phyloP scores from a whole-genome alignment of 2,329 filamentous ascomycete species.

The Monilinia laxa region DNA sequence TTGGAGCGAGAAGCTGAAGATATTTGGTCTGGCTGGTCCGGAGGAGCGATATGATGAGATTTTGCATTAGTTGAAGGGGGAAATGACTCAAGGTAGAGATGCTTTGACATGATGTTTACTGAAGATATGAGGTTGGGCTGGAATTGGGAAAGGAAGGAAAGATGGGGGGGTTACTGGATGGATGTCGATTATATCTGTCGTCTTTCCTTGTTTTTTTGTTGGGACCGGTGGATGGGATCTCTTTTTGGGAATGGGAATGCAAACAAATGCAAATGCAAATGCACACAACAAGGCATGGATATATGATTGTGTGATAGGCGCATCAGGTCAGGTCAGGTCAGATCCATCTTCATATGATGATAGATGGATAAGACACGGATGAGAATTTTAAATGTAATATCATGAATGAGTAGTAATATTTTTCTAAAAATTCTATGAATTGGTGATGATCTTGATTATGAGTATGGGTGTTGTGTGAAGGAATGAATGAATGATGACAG shows the following conservation, averaged over 20 bases:
- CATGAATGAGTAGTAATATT: constrained; percentile 28
- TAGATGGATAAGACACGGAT: neutral
- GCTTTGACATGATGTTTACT: constrained; percentile 22
- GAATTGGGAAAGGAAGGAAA: constrained; percentile 6
- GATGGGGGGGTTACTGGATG: constrained; percentile 1
- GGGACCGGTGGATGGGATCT: constrained; percentile 8
- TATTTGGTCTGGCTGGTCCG: constrained; percentile 24
- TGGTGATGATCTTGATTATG: neutral
- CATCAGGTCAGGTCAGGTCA: neutral
- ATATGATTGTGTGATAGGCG: constrained; percentile 22
- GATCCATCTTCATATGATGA: constrained; percentile 4
- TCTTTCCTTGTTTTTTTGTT: constrained; percentile 1
- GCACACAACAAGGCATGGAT: constrained; percentile 23
- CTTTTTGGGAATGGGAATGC: constrained; percentile 15
- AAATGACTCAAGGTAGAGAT: constrained; percentile 17
- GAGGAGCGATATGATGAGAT: constrained; percentile 14
- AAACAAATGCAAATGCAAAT: constrained; percentile 13
- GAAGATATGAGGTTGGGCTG: constrained; percentile 23
- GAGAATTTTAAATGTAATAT: constrained; percentile 32
- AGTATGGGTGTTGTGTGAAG: neutral
- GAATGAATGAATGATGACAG: no score
- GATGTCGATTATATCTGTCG: neutral
- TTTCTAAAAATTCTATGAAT: neutral
- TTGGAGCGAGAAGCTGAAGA: constrained; percentile 9
- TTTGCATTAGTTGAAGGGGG: constrained; percentile 5